Base-by-base conservation (phyloP, 495 filamentous ascomycete genomes). In the Lindgomyces ingoldianus region DNA sequence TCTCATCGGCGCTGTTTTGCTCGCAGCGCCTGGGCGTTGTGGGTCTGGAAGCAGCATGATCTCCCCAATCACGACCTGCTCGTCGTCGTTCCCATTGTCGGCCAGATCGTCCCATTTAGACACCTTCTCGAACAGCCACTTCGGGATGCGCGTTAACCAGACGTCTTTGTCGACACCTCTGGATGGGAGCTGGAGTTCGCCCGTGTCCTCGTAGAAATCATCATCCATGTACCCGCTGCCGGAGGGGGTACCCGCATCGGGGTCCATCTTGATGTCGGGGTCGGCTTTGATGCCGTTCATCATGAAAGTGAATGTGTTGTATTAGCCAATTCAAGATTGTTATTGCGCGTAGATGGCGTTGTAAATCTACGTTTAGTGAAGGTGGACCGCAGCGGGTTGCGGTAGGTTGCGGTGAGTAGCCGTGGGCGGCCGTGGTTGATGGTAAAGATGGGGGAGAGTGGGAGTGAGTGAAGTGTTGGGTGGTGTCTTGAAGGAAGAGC, bases 151-250 rank as follows among this genome's bases (percentile, higher is more conserved):
- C 21, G 88, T 85, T 24, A 97, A 79, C 79, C 88, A 95, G 46
- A 91, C 77, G 57, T 78, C 78, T 51, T 81, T 78, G 18, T 75
- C 76, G 9, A 81, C 77, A 47, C 83, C 39, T 16, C 59, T 58
- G 8, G 62, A 78, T 52, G 82, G 81, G 61, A 96, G 93, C 42
- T 90, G 86, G 29, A 96, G 79, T 66, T 97, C 92, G 52, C 90
- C 90, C 3, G 90, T 88, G 74, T 97, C 92, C 75, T 97, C 92
- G 63, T 91, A 91, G 60, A 90, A 79, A 67, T 91, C 90, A 24
- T 92, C 87, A 48, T 91, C 88, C 27, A 85, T 84, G 41, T 88
- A 77, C 48, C 79, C 80, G 24, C 78, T 80, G 49, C 79, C 80
- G 14, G 79, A 80, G 27, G 89, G 84, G 30, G 87, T 81, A 9